Percentiles rank a stretch among this genome's conserved stretches.
Evolutionary conservation across 306 rosid genomes (phyloP).

Genomic region (Malus orientalis): DNA sequence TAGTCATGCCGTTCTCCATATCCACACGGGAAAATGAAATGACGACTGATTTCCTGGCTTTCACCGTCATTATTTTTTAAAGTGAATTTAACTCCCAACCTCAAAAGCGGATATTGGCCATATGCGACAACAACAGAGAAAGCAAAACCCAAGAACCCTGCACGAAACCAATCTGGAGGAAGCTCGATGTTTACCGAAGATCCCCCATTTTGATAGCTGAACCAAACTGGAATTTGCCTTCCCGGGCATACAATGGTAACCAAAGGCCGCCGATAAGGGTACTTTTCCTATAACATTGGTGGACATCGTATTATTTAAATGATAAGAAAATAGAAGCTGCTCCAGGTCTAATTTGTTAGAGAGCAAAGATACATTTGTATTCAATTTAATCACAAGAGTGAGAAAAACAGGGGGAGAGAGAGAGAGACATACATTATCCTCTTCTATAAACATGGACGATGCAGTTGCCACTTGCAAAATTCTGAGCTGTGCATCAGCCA

Average conservation of each 20-base stretch:
- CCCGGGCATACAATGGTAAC: neutral
- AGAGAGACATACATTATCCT: neutral
- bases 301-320: neutral
- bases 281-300: neutral
- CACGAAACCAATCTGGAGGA: neutral
- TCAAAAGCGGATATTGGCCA: too few species aligned
- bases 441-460: neutral
- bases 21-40: too few species aligned
- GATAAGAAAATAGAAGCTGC: neutral
- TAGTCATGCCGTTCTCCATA: neutral
- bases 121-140: neutral
- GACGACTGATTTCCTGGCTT: neutral
- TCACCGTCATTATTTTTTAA: neutral
- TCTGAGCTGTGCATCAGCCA: neutral
- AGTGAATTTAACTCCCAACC: neutral
- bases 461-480: neutral
- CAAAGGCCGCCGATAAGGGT: too few species aligned
- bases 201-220: conserved; percentile 7
- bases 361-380: too few species aligned
- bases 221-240: conserved; percentile 12
- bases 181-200: neutral
- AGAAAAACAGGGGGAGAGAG: neutral
- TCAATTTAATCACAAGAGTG: neutral
- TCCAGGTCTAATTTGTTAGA: neutral
- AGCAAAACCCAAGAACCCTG: conserved; percentile 16